phyloP scores from a whole-genome alignment of 352 stramenopile genomes.

The Phytophthora sp. region DNA sequence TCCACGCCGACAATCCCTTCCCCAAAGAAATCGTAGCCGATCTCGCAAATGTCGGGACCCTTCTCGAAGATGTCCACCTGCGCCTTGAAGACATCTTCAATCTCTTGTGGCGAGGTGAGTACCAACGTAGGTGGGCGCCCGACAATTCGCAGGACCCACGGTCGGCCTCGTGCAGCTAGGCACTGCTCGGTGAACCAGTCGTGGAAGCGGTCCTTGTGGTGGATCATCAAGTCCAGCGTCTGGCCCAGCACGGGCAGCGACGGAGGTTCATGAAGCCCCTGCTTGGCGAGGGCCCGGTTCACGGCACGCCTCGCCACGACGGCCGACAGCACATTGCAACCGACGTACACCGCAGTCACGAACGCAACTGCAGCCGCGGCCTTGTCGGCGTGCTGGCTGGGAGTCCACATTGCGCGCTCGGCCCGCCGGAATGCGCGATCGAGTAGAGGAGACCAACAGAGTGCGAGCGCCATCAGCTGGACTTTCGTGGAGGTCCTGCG shows the following conservation, averaged over 20 bases:
- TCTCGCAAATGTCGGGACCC: slow-evolving; percentile 28
- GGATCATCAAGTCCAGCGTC: slow-evolving; percentile 33
- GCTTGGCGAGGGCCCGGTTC: slow-evolving; percentile 12
- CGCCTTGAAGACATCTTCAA: slow-evolving; percentile 36
- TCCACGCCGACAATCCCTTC: slow-evolving; percentile 60
- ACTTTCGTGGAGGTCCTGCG: slow-evolving; percentile 11
- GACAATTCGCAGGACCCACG: slow-evolving; percentile 47
- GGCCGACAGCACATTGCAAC: slow-evolving; percentile 11
- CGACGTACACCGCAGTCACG: slow-evolving; percentile 13
- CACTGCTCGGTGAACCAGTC: slow-evolving; percentile 61
- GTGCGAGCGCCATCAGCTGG: slow-evolving; percentile 6
- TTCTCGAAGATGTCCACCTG: slow-evolving; percentile 60
- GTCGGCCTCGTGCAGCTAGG: slow-evolving; percentile 27
- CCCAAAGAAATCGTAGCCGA: slow-evolving; percentile 46
- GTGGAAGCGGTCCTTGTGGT: slow-evolving; percentile 45
- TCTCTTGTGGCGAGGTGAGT: slow-evolving; percentile 21
- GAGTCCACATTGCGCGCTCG: slow-evolving; percentile 7
- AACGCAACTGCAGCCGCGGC: slow-evolving; percentile 2
- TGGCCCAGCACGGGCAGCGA: slow-evolving; percentile 39
- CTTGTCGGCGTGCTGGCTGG: slow-evolving; percentile 14
- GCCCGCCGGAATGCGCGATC: slow-evolving; percentile 6
- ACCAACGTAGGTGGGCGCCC: slow-evolving; percentile 30
- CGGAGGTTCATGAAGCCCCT: slow-evolving; percentile 20
- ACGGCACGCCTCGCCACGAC: slow-evolving; percentile 3
- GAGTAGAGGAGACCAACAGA: slow-evolving; percentile 5